Base-by-base conservation (phyloP, 78 protist genomes). In the Dictyostelium firmibasis region DNA sequence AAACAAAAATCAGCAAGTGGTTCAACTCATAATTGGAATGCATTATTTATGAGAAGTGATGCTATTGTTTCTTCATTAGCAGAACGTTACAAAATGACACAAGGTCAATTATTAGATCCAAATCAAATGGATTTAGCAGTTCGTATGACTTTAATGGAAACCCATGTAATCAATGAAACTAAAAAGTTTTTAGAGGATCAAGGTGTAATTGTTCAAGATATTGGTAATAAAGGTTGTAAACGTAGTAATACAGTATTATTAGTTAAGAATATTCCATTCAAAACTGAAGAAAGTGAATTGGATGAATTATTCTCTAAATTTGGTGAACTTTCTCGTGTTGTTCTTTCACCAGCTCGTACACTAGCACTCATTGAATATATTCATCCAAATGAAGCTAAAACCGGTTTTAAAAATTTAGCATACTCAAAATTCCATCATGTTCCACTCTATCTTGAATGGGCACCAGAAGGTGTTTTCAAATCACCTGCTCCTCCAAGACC, bases 401-500 rank as follows among this genome's bases (percentile, higher is more conserved):
- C 33, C 11, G 99, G 98, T 33, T 99, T 99, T 95, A 74, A 95
- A 25, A 27, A 47, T 2, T 85, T 98, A 9, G 99, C 99, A 13
- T 99, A 98, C 85, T 7, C 78, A 5, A 76, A 93, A 86, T 97
- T 94, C 86, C 82, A 95, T 29, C 29, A 50, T 18, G 97, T 92
- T 35, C 99, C 99, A 33, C 85, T 99, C 20, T 99, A 91, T 77
- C 95, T 99, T 6, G 99, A 99, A 74, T 98, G 99, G 99, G 99
- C 99, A 31, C 99, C 99, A 18, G 85, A 16, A 6, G 92, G 86
- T 29, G 29, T 94, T 13, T 94, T 94, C 62, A 74, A 69, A 53
- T 38, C 27, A 5, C 70, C 53, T 29, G 91, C 96, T 11, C 57
- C 8, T 4, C 20, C 81, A 43, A 33, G 72, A 31, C 57, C 8